Evolutionary conservation across 129 eudicot species (phyloP), one percentile per base, ranked within the genome.

Genomic region (Flaveria trinervia): DNA sequence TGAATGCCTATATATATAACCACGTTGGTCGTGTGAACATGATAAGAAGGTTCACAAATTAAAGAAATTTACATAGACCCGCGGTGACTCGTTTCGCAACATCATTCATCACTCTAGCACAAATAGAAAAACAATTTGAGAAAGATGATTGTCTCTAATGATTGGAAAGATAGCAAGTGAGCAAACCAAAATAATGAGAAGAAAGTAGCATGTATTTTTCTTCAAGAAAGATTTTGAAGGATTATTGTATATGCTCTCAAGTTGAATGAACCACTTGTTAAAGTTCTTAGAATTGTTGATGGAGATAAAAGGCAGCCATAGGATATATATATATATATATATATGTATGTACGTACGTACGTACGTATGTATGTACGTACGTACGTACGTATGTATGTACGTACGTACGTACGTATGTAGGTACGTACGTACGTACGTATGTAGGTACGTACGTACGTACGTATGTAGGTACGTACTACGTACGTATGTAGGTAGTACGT

Each of bases 81-180:
- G 71, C 43, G 3, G 48, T 10, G 3, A 82, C 78, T 1, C 9
- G 74, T 7, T 82, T 82, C 65, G 78, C 68, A 30, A 82, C 82
- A 15, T 62, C 62, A 0, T 82, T 82, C 51, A 62, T 76, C n/a
- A 73, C 75, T 23, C 41, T 82, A 3, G 45, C 61, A 1, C 23
- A 65, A 13, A 30, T 82, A 51, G 5, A 71, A 82, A 16, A 36
- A 48, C 3, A 41, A 75, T 22, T 66, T 73, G 74, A 4, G 4
- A 9, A 45, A 9, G 25, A 45, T 59, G 56, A 28, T 59, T 5
- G 11, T 22, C 7, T 36, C 46, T 18, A 1, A 11, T 0, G 51
- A 48, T 0, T 46, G 48, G 71, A 60, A 44, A 11, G 25, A 16
- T 3, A 10, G 0, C n/a, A 59, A 62, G n/a, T 45, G 28, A 62